Evolutionary conservation across 108 stramenopile species (phyloP).

Genomic region (Poteriospumella lacustris): DNA sequence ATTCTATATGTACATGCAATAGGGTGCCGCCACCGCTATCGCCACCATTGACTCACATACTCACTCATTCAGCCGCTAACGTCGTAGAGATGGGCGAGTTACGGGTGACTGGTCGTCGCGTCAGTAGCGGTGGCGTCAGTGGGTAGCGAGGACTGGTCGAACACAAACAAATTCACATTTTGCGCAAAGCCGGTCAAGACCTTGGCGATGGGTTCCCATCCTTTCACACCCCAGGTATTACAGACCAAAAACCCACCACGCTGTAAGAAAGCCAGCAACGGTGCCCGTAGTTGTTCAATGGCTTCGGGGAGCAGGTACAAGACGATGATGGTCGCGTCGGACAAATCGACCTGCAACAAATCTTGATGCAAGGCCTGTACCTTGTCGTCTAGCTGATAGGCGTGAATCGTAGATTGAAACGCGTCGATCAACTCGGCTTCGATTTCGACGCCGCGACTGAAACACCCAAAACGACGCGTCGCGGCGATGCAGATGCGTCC

Average conservation of each 20-base stretch:
- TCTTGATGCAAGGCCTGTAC: conserved; percentile 40
- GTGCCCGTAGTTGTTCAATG: conserved; percentile 34
- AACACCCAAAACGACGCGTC: conserved; percentile 31
- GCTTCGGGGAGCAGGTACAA: conserved; percentile 50
- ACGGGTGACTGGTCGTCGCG: too few species aligned
- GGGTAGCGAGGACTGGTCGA: background rate
- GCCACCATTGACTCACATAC: too few species aligned
- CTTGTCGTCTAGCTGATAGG: conserved; percentile 31
- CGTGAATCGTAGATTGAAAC: conserved; percentile 31
- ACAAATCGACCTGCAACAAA: conserved; percentile 38
- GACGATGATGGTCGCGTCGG: conserved; percentile 42
- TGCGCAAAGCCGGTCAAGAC: background rate
- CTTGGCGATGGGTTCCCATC: background rate
- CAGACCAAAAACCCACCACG: conserved; percentile 39
- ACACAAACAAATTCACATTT: background rate
- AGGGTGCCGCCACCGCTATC: too few species aligned
- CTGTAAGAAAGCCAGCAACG: conserved; percentile 32
- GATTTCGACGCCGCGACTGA: conserved; percentile 42
- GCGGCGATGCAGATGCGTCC: conserved; percentile 49
- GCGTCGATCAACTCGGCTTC: conserved; percentile 40
- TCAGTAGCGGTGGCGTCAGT: too few species aligned
- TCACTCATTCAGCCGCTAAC: too few species aligned
- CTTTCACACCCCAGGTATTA: conserved; percentile 45
- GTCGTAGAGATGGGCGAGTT: too few species aligned
- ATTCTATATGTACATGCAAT: too few species aligned